Evolutionary conservation across 1,139 yeast species (phyloP), one percentile per base, ranked within the genome.

Genomic region (Protomyces arabidopsidicola): DNA sequence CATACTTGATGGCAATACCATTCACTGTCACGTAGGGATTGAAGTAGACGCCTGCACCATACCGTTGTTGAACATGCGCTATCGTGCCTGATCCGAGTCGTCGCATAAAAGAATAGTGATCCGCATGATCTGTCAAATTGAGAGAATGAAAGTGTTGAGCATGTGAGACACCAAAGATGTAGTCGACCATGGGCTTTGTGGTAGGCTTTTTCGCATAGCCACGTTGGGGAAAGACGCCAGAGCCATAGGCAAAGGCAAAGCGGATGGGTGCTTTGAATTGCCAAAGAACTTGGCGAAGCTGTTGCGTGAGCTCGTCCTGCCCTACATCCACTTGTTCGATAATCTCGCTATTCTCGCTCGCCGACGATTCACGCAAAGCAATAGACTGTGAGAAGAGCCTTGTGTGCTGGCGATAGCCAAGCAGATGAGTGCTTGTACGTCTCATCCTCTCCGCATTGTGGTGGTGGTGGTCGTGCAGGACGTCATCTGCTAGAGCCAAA

Each of bases 41-140:
- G 77, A 90, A 95, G 74, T 91, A 95, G 3, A 93, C 86, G 2
- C 97, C 97, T 0, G 95, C 93, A 1, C 97, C 97, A n/a, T 83
- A 70, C 1, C 68, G 65, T 53, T 82, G 82, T 71, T 88, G 93
- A 20, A 89, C 79, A 56, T 72, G 73, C 10, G 87, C 79, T 1
- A 91, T 80, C 0, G 81, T 75, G 9, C 81, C 76, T 1, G 89
- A 77, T 0, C 96, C 95, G 9, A 86, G 78, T 59, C 74, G 75
- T 65, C 82, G 81, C 63, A 90, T 72, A 12, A 82, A 78, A 2
- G 97, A 88, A 73, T 95, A 95, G 74, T 95, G 98, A 9, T 79
- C 73, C 1, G 88, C 85, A 72, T 84, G 79, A 69, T 84, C 86
- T 56, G 78, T 74, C 71, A 90, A 75, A 73, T 95, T 95, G 55